Conservation (phyloP, 2,329 filamentous ascomycete genomes). For the Arthrobotrys sinensis region DNA sequence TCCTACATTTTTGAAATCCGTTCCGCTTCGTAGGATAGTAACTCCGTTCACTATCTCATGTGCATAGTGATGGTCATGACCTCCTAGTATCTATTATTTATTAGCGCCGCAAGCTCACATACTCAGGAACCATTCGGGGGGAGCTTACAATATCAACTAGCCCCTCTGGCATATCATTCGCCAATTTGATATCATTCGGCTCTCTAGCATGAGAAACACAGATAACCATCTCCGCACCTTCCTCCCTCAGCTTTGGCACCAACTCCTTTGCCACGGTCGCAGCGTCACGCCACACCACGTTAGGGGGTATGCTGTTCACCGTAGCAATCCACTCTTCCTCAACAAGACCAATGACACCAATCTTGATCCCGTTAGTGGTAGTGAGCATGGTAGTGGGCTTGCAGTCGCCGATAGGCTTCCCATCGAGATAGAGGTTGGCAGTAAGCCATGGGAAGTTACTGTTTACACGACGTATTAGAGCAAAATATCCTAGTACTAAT, state of each 20-base stretch:
- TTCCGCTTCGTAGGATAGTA: constrained; percentile 88
- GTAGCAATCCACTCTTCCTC: constrained; percentile 81
- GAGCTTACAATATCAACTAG: constrained; percentile 80
- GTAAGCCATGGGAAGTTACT: constrained; percentile 93
- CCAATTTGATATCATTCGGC: constrained; percentile 86
- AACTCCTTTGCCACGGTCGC: constrained; percentile 82
- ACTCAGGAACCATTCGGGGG: neutral
- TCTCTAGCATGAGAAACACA: constrained; percentile 88
- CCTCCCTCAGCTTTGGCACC: constrained; percentile 78
- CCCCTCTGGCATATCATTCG: constrained; percentile 78
- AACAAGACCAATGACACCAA: constrained; percentile 87
- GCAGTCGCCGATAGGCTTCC: constrained; percentile 79
- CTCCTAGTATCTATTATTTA: constrained; percentile 73
- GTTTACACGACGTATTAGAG: constrained; percentile 67
- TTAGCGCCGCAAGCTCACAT: neutral
- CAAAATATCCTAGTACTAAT: too few species aligned
- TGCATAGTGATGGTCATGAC: constrained; percentile 88
- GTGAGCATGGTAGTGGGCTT: constrained; percentile 82
- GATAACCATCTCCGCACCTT: constrained; percentile 86
- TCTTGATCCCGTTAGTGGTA: constrained; percentile 85
- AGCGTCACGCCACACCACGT: constrained; percentile 85
- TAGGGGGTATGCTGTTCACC: constrained; percentile 86
- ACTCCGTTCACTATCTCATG: constrained; percentile 83
- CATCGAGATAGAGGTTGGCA: constrained; percentile 83
- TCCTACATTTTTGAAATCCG: constrained; percentile 79